Evolutionary conservation across 2,329 filamentous ascomycete species (phyloP).

Genomic region (Calonectria henricotiae): DNA sequence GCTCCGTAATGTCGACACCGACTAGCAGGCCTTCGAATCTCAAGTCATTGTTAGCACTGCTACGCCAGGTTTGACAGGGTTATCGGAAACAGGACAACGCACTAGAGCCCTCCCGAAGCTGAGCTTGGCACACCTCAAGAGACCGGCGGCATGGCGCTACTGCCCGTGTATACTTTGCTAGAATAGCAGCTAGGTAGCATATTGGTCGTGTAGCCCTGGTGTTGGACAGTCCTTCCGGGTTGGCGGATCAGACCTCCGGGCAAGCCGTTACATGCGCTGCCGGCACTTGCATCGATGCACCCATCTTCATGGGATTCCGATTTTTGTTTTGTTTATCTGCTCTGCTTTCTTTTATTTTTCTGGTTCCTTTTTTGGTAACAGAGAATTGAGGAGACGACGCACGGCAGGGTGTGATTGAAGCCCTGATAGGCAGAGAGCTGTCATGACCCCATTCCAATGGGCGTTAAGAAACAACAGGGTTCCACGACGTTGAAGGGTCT

Average conservation of each 20-base stretch:
- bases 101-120: slow-evolving; percentile 18
- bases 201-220: slow-evolving; percentile 11
- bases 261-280: slow-evolving; percentile 29
- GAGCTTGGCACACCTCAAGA: slow-evolving; percentile 11
- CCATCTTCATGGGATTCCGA: not conserved
- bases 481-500: slow-evolving; percentile 1
- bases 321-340: not conserved
- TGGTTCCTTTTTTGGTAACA: not conserved
- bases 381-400: not conserved
- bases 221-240: slow-evolving; percentile 29
- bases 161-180: slow-evolving; percentile 12
- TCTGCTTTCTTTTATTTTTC: not conserved
- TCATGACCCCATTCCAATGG: slow-evolving; percentile 18
- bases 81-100: slow-evolving; percentile 33
- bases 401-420: slow-evolving; percentile 21
- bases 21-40: not conserved
- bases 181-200: not conserved
- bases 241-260: slow-evolving; percentile 26
- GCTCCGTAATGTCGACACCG: not conserved
- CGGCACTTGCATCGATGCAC: slow-evolving; percentile 33
- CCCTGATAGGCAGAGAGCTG: slow-evolving; percentile 12
- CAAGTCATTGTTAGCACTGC: slow-evolving; percentile 11
- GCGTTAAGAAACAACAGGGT: slow-evolving; percentile 13
- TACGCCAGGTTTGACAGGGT: slow-evolving; percentile 20
- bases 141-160: slow-evolving; percentile 14